phyloP scores from a whole-genome alignment of 352 stramenopile genomes.

The Phytophthora ohioensis region DNA sequence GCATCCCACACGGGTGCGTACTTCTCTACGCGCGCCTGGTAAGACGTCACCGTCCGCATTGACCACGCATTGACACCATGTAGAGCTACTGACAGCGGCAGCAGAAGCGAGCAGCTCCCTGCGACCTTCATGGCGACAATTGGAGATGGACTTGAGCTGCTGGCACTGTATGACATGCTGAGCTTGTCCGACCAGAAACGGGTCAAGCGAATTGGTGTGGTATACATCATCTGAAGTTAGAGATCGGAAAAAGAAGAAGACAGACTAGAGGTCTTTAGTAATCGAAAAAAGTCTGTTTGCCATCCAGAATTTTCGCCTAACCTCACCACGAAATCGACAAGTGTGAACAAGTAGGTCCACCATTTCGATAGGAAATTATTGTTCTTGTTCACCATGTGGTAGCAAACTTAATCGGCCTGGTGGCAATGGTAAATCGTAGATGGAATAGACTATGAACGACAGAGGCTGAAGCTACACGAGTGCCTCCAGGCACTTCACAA shows the following conservation, averaged over 20 bases:
- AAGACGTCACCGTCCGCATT: conserved; percentile 61
- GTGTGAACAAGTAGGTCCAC: too few relatives aligned
- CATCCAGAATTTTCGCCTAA: too few relatives aligned
- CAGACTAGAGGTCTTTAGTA: not conserved
- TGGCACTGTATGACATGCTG: conserved; percentile 15
- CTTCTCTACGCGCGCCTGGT: conserved; percentile 68
- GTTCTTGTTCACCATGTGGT: too few relatives aligned
- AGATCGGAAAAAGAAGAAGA: not conserved
- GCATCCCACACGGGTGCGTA: conserved; percentile 61
- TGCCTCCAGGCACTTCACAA: too few relatives aligned
- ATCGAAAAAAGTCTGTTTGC: too few relatives aligned
- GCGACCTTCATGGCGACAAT: not conserved
- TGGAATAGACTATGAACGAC: too few relatives aligned
- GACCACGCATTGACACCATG: conserved; percentile 35
- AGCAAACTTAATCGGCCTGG: too few relatives aligned
- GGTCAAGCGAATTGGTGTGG: conserved; percentile 3
- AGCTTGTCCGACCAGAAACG: conserved; percentile 12
- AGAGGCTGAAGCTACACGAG: too few relatives aligned
- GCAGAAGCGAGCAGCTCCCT: not conserved
- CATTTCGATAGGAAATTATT: too few relatives aligned
- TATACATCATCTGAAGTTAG: conserved; percentile 16
- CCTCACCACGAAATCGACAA: too few relatives aligned
- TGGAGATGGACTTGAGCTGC: conserved; percentile 14
- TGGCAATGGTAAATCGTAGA: too few relatives aligned
- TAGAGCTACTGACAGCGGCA: conserved; percentile 5